Conservation (phyloP, 2,329 filamentous ascomycete genomes). For the Aspergillus fijiensis region DNA sequence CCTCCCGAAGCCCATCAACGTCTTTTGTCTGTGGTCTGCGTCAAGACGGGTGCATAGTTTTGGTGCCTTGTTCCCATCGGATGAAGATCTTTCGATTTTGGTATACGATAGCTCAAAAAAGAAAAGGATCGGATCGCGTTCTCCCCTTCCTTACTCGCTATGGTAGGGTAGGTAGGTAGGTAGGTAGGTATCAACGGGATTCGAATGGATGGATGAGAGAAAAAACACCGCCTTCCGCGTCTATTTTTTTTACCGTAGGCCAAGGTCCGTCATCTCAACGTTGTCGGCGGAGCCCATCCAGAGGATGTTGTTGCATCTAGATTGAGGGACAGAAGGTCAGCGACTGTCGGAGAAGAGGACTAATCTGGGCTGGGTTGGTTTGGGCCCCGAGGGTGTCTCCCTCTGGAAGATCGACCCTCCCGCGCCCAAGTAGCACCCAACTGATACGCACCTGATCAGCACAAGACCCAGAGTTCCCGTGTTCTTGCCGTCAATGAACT, state of each 20-base stretch:
- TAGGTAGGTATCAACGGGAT: constrained; percentile 9
- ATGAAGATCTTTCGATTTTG: neutral
- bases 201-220: neutral
- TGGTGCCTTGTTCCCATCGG: neutral
- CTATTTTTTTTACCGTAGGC: constrained; percentile 30
- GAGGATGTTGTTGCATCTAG: constrained; percentile 92
- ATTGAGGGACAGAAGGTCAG: neutral
- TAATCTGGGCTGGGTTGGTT: no score
- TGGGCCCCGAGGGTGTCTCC: no score
- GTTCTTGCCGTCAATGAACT: constrained; percentile 85
- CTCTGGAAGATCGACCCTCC: neutral
- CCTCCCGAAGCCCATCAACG: neutral
- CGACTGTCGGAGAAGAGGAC: neutral
- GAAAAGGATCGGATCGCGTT: neutral
- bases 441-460: constrained; percentile 69
- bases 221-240: neutral
- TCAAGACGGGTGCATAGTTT: neutral
- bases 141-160: neutral
- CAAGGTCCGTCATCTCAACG: constrained; percentile 48
- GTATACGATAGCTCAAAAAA: neutral
- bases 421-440: no score
- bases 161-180: neutral
- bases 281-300: constrained; percentile 70
- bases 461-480: constrained; percentile 86
- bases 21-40: neutral